Conservation (phyloP, 1,284 basidiomycete genomes). For the Naganishia sp. region DNA sequence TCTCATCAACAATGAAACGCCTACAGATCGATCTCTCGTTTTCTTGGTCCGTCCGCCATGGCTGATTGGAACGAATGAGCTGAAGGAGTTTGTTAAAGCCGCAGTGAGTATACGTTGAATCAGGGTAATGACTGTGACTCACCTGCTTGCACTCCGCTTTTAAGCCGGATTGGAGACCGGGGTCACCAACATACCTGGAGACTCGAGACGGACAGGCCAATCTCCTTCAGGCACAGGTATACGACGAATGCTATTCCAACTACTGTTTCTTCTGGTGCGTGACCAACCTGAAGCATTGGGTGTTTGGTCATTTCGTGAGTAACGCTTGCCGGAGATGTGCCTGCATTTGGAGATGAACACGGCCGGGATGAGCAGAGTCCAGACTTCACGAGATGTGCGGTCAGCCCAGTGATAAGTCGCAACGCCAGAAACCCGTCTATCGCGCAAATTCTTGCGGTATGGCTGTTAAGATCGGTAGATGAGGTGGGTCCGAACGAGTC, state of each 20-base stretch:
- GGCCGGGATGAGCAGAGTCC: conserved; percentile 37
- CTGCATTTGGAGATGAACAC: not conserved
- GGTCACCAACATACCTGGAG: conserved; percentile 13
- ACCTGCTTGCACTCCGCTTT: not conserved
- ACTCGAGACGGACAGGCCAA: conserved; percentile 42
- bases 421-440: conserved; percentile 43
- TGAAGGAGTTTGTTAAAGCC: conserved; percentile 42
- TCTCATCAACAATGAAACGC: conserved; percentile 40
- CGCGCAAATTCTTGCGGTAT: conserved; percentile 47
- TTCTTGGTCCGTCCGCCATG: conserved; percentile 46
- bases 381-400: conserved; percentile 40
- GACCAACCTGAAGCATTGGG: conserved; percentile 50
- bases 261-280: conserved; percentile 48
- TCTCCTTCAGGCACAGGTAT: conserved; percentile 48
- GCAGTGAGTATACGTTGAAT: conserved; percentile 10
- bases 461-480: conserved; percentile 46
- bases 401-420: conserved; percentile 43
- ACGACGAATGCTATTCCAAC: conserved; percentile 49
- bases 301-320: conserved; percentile 52
- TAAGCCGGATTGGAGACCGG: conserved; percentile 24
- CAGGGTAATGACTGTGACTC: too few relatives aligned
- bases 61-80: conserved; percentile 39
- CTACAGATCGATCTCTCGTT: conserved; percentile 43
- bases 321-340: not conserved
- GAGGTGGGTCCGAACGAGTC: conserved; percentile 37